A percentile compares a stretch with the other conserved stretches of the same genome.
Evolutionary conservation across 108 stramenopile genomes (phyloP).

Genomic region (Ochromonas danica): DNA sequence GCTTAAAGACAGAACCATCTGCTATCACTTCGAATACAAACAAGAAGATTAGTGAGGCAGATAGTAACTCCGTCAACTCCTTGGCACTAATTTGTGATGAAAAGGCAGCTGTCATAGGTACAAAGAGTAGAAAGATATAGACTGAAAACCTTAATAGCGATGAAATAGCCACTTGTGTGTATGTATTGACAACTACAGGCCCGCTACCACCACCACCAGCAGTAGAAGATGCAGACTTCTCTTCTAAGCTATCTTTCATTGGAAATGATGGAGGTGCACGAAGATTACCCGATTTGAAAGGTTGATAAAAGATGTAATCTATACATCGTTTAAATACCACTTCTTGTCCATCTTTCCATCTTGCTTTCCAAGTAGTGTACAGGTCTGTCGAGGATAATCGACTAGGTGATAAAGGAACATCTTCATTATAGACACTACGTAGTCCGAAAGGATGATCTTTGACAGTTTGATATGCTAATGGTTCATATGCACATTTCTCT

Average conservation of each 20-base stretch:
- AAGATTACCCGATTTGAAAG: not conserved
- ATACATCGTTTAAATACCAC: not conserved
- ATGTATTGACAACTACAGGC: not conserved
- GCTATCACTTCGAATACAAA: not conserved
- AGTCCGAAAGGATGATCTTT: not conserved
- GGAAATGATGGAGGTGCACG: not conserved
- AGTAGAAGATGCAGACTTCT: not conserved
- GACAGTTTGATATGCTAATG: not conserved
- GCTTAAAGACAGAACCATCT: not conserved
- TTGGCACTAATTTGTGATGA: not conserved
- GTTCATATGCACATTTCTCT: not conserved
- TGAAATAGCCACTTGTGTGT: not conserved
- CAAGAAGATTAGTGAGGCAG: not conserved
- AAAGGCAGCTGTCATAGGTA: not conserved
- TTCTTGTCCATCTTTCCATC: not conserved
- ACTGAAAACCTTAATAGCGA: not conserved
- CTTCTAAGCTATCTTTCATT: not conserved
- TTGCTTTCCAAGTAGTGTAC: slow-evolving; percentile 9
- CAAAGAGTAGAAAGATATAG: not conserved
- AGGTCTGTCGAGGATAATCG: not conserved
- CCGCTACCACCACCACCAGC: not conserved
- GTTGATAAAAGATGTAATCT: slow-evolving; percentile 13
- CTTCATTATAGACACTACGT: not conserved
- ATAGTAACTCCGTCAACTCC: not conserved
- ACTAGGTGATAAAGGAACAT: not conserved